These are phyloP conservation scores for Cutaneotrichosporon cyanovorans DNA, from an alignment of 1,284 basidiomycete species.

Conservation along the genomic window DNA sequence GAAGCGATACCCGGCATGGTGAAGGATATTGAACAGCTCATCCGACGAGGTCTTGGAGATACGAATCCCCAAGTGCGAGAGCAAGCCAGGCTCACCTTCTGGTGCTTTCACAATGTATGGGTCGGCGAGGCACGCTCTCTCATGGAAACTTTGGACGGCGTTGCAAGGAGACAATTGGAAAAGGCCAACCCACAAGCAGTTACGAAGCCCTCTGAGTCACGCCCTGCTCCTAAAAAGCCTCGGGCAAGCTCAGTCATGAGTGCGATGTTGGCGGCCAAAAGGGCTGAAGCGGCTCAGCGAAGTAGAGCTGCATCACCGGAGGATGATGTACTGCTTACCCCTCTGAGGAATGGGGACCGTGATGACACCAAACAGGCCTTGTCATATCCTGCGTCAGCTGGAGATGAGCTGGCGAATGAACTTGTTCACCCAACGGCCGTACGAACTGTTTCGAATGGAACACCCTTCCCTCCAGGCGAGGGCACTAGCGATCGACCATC, in stretches of 20 bases:
- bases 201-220: too few species aligned
- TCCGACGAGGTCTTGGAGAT: constrained; percentile 69
- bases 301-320: too few species aligned
- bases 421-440: too few species aligned
- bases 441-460: too few species aligned
- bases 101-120: constrained; percentile 73
- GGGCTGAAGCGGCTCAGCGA: constrained; percentile 22
- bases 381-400: too few species aligned
- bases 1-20: constrained; percentile 59
- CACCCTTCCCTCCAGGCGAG: too few species aligned
- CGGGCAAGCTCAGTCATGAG: constrained; percentile 19
- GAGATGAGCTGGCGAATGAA: too few species aligned
- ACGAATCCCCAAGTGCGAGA: constrained; percentile 73
- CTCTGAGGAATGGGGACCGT: too few species aligned
- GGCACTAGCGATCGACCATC: too few species aligned
- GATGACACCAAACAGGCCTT: too few species aligned
- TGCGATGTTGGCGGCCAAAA: constrained; percentile 34
- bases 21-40: constrained; percentile 61
- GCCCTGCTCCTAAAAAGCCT: constrained; percentile 1
- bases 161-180: constrained; percentile 73
- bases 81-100: constrained; percentile 65
- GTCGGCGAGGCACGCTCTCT: constrained; percentile 58
- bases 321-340: too few species aligned
- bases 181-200: constrained; percentile 57
- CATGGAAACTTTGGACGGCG: constrained; percentile 61